A percentile compares a stretch with the other conserved stretches of the same genome.
These are phyloP conservation scores for Pyrenopolyporus hunteri DNA, from an alignment of 495 filamentous ascomycete species.

Conservation along the genomic window DNA sequence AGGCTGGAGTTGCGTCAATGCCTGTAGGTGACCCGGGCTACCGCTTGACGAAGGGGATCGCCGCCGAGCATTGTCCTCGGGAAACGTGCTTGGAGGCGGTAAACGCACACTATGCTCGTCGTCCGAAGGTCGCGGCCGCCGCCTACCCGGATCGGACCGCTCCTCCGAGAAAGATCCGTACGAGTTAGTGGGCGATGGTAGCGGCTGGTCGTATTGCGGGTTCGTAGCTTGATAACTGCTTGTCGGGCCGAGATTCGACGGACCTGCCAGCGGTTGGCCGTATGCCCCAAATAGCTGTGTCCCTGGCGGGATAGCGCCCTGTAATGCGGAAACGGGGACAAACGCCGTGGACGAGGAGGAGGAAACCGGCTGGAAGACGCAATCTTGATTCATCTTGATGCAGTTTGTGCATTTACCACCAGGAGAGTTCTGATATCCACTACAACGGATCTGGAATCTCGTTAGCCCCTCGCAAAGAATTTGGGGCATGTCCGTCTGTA, in stretches of 20 bases:
- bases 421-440: conserved; percentile 55
- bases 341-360: conserved; percentile 55
- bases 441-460: conserved; percentile 55
- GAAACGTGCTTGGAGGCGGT: conserved; percentile 51
- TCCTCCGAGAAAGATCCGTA: conserved; percentile 41
- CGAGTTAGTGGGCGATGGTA: conserved; percentile 46
- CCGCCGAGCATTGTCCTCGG: conserved; percentile 53
- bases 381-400: conserved; percentile 58
- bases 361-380: conserved; percentile 58
- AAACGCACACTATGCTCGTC: conserved; percentile 51
- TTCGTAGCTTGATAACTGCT: conserved; percentile 38
- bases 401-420: conserved; percentile 60
- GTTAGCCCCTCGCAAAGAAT: conserved; percentile 14
- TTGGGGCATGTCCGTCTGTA: neutral
- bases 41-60: conserved; percentile 53
- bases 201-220: conserved; percentile 44
- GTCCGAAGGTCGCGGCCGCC: conserved; percentile 48
- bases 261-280: conserved; percentile 50
- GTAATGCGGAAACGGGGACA: conserved; percentile 55
- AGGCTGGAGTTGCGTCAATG: conserved; percentile 41
- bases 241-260: conserved; percentile 28
- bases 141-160: conserved; percentile 35
- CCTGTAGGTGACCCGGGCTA: conserved; percentile 49
- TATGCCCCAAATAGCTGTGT: conserved; percentile 57
- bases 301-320: conserved; percentile 56